Evolutionary conservation across 306 rosid species (phyloP), one percentile per base, ranked within the genome.

Genomic region (Sicyos baderoa): DNA sequence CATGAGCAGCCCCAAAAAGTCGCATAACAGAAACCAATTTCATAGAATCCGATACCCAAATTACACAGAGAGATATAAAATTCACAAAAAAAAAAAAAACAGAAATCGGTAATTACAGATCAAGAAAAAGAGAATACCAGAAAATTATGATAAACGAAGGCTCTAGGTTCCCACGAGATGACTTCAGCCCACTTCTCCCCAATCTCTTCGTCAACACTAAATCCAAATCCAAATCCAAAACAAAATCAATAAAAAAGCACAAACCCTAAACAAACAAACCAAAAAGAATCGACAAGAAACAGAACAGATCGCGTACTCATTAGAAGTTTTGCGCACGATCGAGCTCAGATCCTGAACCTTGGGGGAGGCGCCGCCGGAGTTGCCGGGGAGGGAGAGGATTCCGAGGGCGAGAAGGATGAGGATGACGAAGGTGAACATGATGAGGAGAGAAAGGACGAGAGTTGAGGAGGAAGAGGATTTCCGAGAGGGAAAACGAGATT

Each of bases 91-190:
- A 40, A 35, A 6, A 17, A 18, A 14, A 66, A 66, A 29, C 40
- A 47, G 21, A 22, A 66, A 66, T 66, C 71, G 8, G 37, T 11
- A 5, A 7, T 21, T 15, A 22, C 7, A 47, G 71, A 66, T 66
- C 71, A 17, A 13, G 71, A 7, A 4, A 37, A 7, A 10, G 22
- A 29, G 44, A 25, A 69, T 21, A 93, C 97, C 95, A 94, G 78
- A 79, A 94, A 90, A 76, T 90, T 94, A 37, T 94, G 99, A 78
- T 88, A 94, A 7, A 94, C 83, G 70, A 90, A 85, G 53, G 99
- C 97, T 84, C 99, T 77, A 48, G 99, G 99, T 87, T 94, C 97
- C 99, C 99, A 94, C 0, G 99, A 94, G 72, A 94, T 55, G 22
- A 86, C 78, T 84, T 94, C 99, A 47, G 88, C 95, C 99, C 99